Evolutionary conservation across 768 basidiomycete species (phyloP).

Genomic region (Flagelloscypha sp.): DNA sequence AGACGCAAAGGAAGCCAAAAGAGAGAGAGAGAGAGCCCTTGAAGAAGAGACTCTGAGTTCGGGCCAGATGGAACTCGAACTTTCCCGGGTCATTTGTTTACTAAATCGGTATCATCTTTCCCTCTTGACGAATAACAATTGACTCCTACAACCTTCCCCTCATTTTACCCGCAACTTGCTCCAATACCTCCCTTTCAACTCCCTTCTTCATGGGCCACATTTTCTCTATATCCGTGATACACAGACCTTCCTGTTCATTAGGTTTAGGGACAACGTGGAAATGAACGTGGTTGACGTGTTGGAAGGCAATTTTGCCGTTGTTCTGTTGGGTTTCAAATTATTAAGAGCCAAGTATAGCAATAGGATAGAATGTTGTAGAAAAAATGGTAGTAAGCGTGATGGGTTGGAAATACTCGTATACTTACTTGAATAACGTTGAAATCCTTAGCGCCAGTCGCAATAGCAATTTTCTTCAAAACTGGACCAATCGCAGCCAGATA

Average conservation of each 20-base stretch:
- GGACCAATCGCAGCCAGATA: constrained; percentile 47
- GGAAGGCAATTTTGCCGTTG: constrained; percentile 54
- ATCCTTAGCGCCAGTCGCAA: constrained; percentile 38
- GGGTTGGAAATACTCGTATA: no score
- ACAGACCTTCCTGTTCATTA: constrained; percentile 29
- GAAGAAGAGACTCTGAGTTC: no score
- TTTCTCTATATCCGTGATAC: constrained; percentile 22
- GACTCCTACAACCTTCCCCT: no score
- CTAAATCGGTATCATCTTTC: no score
- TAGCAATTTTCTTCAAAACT: constrained; percentile 45
- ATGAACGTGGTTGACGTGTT: constrained; percentile 41
- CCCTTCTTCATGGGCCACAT: constrained; percentile 30
- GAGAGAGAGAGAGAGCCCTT: no score
- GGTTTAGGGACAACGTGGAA: constrained; percentile 42
- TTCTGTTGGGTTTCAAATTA: constrained; percentile 33
- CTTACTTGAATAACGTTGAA: constrained; percentile 52
- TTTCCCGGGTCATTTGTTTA: no score
- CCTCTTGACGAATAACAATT: no score
- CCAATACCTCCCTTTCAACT: no score
- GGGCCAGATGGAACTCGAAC: no score
- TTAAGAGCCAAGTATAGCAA: not conserved
- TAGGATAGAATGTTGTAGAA: not conserved
- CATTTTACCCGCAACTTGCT: no score
- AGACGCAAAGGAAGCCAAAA: no score
- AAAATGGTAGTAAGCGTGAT: no score